phyloP scores from a whole-genome alignment of 441 rosid genomes.

The Euphorbia celastroides region DNA sequence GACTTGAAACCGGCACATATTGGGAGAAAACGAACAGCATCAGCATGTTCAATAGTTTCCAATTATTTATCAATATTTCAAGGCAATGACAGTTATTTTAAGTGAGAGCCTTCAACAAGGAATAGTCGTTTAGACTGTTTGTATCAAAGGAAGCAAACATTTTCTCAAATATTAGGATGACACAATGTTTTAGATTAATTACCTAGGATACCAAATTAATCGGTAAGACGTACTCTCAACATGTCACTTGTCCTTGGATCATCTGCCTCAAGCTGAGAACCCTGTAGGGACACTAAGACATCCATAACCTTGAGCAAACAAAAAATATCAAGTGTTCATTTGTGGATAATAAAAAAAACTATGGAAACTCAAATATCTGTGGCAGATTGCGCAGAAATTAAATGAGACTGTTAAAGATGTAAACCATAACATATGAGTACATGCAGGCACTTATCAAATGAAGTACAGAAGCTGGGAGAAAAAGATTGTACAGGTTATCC shows the following conservation, averaged over 20 bases:
- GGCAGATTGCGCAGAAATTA: slow-evolving; percentile 1
- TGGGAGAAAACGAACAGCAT: neutral
- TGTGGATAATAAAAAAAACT: slow-evolving; percentile 3
- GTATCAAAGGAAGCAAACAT: neutral
- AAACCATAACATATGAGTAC: slow-evolving; percentile 1
- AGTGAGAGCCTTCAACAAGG: neutral
- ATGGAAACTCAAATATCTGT: neutral
- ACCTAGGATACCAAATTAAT: neutral
- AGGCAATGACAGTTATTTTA: neutral
- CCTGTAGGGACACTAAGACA: slow-evolving; percentile 88
- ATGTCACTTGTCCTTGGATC: slow-evolving; percentile 96
- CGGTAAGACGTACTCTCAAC: slow-evolving; percentile 54
- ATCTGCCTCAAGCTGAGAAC: slow-evolving; percentile 82
- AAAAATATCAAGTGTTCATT: neutral
- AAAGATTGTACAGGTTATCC: neutral
- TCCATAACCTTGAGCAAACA: slow-evolving; percentile 69
- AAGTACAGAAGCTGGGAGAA: neutral
- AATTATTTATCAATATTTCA: neutral
- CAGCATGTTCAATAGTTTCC: neutral
- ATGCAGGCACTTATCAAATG: neutral
- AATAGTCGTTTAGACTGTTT: neutral
- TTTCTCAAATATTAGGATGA: neutral
- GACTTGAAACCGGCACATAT: neutral
- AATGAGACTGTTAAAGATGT: slow-evolving; percentile 4
- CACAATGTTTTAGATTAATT: neutral